phyloP scores from a whole-genome alignment of 345 rosid species.

The Anastatica hierochuntica region DNA sequence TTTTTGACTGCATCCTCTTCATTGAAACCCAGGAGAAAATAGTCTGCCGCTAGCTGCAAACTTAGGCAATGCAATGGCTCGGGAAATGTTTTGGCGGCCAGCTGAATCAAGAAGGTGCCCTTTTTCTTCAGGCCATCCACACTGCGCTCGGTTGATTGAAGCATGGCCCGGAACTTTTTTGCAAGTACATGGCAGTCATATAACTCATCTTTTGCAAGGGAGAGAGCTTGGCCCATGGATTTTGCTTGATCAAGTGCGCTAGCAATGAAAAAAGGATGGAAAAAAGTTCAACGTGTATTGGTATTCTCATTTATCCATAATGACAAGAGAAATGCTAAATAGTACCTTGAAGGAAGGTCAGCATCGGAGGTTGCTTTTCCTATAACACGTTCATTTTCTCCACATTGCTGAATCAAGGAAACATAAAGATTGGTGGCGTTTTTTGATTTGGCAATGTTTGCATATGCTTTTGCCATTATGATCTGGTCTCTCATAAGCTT shows the following conservation, averaged over 20 bases:
- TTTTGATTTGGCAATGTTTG: constrained; percentile 70
- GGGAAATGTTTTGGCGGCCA: constrained; percentile 94
- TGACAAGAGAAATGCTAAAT: constrained; percentile 10
- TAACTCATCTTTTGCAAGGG: constrained; percentile 68
- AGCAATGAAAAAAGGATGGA: constrained; percentile 8
- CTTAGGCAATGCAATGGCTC: constrained; percentile 84
- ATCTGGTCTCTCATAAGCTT: constrained; percentile 95
- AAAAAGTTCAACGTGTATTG: background rate
- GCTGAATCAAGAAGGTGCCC: constrained; percentile 85
- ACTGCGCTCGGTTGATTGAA: constrained; percentile 61
- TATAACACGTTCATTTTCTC: constrained; percentile 55
- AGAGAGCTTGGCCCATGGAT: constrained; percentile 81
- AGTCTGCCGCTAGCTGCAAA: constrained; percentile 79
- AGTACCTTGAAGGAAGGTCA: constrained; percentile 74
- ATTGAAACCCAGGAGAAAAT: constrained; percentile 37
- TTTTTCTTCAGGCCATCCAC: constrained; percentile 60
- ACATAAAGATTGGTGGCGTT: constrained; percentile 45
- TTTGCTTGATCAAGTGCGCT: constrained; percentile 87
- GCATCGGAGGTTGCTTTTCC: constrained; percentile 74
- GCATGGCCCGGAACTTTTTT: constrained; percentile 75
- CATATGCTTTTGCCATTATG: constrained; percentile 92
- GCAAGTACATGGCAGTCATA: constrained; percentile 67
- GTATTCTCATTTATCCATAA: constrained; percentile 6
- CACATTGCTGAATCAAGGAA: constrained; percentile 48
- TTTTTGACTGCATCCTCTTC: constrained; percentile 32